Evolutionary conservation across 495 filamentous ascomycete species (phyloP), one percentile per base, ranked within the genome.

Genomic region (Neurospora tetrasperma): DNA sequence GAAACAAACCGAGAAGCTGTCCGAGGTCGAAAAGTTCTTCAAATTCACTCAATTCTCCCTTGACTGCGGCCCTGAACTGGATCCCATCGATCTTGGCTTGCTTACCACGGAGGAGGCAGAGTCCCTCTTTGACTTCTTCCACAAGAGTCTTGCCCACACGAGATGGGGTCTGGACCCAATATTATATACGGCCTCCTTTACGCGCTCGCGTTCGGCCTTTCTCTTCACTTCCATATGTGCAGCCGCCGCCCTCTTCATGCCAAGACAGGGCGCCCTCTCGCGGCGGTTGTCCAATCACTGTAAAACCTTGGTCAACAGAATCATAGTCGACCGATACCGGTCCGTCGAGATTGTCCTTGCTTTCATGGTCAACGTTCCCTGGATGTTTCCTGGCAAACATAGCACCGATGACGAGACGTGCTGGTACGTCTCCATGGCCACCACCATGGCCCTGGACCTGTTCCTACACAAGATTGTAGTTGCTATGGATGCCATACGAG

Each of bases 281-380:
- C 90, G 85, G 48, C 81, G 91, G 54, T 82, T 93, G 10, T 88
- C 86, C 0, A 85, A 85, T 70, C 90, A 92, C 76, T 88, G 88
- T 76, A 91, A 89, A 73, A 83, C 82, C 59, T 85, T 93, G 12
- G 90, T 89, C 0, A 85, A 88, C 69, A 84, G 86, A 27, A 85
- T 91, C 35, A 87, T 90, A 44, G 78, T 82, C 0, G 83, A 88
- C 48, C 85, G 90, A 3, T 83, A 88, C 74, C 86, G 88, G 43
- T 93, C 91, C 8, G 89, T 90, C 9, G 91, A 93, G 77, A 92
- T 93, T 71, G 87, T 93, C 6, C 78, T 93, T 16, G 91, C 89
- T 3, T 93, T 92, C 74, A 91, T 92, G 89, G 86, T 90, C n/a
- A 92, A 92, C 75, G 86, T 93, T 35, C 90, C 91, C 12, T 93